Base-by-base conservation (phyloP, 345 rosid genomes). In the Lagerstroemia speciosa region DNA sequence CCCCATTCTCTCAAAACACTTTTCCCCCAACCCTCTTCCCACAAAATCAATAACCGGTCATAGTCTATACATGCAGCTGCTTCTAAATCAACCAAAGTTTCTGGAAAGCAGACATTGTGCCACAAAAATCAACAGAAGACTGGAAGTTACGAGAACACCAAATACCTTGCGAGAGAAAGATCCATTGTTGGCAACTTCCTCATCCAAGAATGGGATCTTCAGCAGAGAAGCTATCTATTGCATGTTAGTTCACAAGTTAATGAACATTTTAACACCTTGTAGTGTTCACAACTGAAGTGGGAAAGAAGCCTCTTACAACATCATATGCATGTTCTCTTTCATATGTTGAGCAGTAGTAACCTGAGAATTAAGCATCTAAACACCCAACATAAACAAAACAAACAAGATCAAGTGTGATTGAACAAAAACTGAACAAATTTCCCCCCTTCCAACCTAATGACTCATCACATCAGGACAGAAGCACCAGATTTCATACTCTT, bases 161-260 rank as follows among this genome's bases (percentile, higher is more conserved):
- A 68, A 50, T 32, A 91, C 95, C 90, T 93, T 94, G 45, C 93
- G 90, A 1, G 88, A 90, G 40, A 78, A 84, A 71, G 93, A 81
- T 72, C 73, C 85, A 71, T 76, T 90, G 76, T 80, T 89, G 9
- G 92, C 77, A 72, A 85, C 82, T 77, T 85, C 89, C 67, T 91
- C 96, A 67, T 89, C 95, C 3, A 91, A 80, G 71, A 81, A 88
- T 0, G 95, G 99, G 62, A 91, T 94, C 84, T 89, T 91, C 88
- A 94, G 72, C 77, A 88, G 76, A 0, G 96, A 87, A 2, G 97
- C 99, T 60, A 81, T 77, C 99, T 94, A 55, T 65, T 30, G 41
- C 4, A 58, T 2, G 57, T 31, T 64, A 6, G 58, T 40, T 58
- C 8, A 75, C 71, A 50, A n/a, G 67, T 62, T 19, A 26, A 67